phyloP scores from a whole-genome alignment of 495 filamentous ascomycete species.

The Penicillium ochrochloron region DNA sequence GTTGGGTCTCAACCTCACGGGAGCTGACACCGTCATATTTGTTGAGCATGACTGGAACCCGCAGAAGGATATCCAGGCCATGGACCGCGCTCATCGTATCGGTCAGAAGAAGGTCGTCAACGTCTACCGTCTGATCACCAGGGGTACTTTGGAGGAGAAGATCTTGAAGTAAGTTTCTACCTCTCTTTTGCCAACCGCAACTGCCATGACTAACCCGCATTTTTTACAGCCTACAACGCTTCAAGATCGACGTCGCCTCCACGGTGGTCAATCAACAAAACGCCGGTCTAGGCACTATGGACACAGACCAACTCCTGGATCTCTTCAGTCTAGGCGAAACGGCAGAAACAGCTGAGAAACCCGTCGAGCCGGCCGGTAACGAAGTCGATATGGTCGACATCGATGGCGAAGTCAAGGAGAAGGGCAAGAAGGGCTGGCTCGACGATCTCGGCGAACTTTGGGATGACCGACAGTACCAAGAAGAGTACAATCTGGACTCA shows the following conservation, averaged over 20 bases:
- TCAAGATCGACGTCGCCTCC: constrained; percentile 98
- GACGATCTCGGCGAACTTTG: constrained; percentile 95
- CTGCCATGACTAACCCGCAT: constrained; percentile 24
- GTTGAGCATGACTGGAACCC: constrained; percentile 99
- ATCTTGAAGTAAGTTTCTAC: constrained; percentile 74
- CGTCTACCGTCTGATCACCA: constrained; percentile 94
- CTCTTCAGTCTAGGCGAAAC: constrained; percentile 91
- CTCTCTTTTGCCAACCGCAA: background rate
- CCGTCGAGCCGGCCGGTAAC: constrained; percentile 55
- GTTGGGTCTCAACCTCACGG: constrained; percentile 91
- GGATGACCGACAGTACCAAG: constrained; percentile 95
- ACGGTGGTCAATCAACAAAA: constrained; percentile 99
- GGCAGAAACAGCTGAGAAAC: constrained; percentile 68
- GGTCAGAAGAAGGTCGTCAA: constrained; percentile 99
- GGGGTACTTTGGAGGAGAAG: constrained; percentile 97
- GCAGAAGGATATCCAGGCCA: constrained; percentile 97
- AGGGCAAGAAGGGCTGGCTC: constrained; percentile 93
- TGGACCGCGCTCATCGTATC: constrained; percentile 98
- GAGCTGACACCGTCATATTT: constrained; percentile 98
- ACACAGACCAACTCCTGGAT: constrained; percentile 96
- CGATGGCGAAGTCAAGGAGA: constrained; percentile 89
- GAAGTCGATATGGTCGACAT: constrained; percentile 95
- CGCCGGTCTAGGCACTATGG: constrained; percentile 91
- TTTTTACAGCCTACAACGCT: constrained; percentile 80
- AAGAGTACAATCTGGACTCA: constrained; percentile 92